Base-by-base conservation (phyloP, 257 asterid genomes). In the Nicotiana benthamiana region DNA sequence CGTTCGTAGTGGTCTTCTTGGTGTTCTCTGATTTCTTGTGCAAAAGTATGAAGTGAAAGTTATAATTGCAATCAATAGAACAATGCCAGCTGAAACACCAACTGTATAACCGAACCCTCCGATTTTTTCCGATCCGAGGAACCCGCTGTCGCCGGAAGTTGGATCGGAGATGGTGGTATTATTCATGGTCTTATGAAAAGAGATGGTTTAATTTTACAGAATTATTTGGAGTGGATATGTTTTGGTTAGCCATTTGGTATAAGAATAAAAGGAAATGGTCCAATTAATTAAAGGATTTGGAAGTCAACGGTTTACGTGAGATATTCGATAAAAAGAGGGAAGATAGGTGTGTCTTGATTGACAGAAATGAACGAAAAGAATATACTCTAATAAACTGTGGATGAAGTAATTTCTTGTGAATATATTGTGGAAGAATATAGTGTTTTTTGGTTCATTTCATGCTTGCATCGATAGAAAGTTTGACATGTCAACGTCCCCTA, bases 91-190 rank as follows among this genome's bases (percentile, higher is more conserved):
- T 8, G 98, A 91, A 9, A 95, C 90, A 16, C 97, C 97, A 80
- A 93, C 87, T n/a, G 95, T 95, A 75, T 95, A 95, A 5, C 94
- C 96, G 85, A 95, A 93, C 0, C 97, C 94, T 8, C 97, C 90
- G 76, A 89, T 81, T 84, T 84, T 85, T 0, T 83, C 81, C 1
- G 97, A 84, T 79, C 88, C 90, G 20, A 91, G 82, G 18, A 91
- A 86, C 30, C 90, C 90, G 22, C 88, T 91, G 85, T 86, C 3
- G 68, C n/a, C 68, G 32, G 80, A 32, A 60, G 8, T 40, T n/a
- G 54, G 68, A 86, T 10, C 36, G 78, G 85, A 34, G 75, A 77
- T 10, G 54, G 82, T 85, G 88, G 51, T 72, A 32, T 0, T 67
- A 5, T 68, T 91, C 95, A 89, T 88, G 87, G 34, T 75, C 1